phyloP scores from a whole-genome alignment of 1,284 basidiomycete genomes.

The Pseudozyma pruni region DNA sequence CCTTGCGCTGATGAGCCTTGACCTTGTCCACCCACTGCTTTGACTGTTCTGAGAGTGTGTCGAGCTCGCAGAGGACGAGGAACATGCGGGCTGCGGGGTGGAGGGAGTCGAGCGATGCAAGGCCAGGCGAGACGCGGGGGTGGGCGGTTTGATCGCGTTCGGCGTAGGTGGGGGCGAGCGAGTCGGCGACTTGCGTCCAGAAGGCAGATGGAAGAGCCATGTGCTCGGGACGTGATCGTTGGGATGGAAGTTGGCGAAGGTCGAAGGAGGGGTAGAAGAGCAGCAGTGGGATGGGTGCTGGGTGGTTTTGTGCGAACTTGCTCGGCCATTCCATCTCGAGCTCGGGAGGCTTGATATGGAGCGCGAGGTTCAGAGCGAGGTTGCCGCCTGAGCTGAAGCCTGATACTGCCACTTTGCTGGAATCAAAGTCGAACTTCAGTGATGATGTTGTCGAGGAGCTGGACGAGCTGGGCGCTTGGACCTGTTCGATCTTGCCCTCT shows the following conservation, averaged over 20 bases:
- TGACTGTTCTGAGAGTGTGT: conserved; percentile 52
- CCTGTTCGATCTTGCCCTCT: conserved; percentile 33
- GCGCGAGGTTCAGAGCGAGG: conserved; percentile 53
- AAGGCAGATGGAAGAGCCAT: conserved; percentile 35
- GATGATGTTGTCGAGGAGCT: not conserved
- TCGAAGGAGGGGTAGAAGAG: conserved; percentile 59
- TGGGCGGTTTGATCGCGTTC: conserved; percentile 32
- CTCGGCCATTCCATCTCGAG: conserved; percentile 36
- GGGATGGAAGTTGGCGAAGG: conserved; percentile 44
- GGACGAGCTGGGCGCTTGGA: conserved; percentile 5
- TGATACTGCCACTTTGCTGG: conserved; percentile 38
- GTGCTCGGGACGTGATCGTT: conserved; percentile 39
- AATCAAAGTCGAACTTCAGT: conserved; percentile 34
- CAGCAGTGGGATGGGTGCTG: conserved; percentile 44
- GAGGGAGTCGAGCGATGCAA: conserved; percentile 48
- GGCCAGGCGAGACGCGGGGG: conserved; percentile 51
- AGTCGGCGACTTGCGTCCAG: conserved; percentile 40
- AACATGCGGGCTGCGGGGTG: conserved; percentile 42
- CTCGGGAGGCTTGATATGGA: conserved; percentile 44
- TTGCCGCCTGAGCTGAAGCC: conserved; percentile 64
- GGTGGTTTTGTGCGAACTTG: conserved; percentile 23
- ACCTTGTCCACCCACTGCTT: conserved; percentile 49
- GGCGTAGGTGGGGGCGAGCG: conserved; percentile 49
- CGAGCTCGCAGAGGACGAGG: conserved; percentile 51
- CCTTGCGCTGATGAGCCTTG: conserved; percentile 26